A percentile compares a stretch with the other conserved stretches of the same genome.
Conservation (phyloP, 108 stramenopile species). For the Cyclotella sp. region DNA sequence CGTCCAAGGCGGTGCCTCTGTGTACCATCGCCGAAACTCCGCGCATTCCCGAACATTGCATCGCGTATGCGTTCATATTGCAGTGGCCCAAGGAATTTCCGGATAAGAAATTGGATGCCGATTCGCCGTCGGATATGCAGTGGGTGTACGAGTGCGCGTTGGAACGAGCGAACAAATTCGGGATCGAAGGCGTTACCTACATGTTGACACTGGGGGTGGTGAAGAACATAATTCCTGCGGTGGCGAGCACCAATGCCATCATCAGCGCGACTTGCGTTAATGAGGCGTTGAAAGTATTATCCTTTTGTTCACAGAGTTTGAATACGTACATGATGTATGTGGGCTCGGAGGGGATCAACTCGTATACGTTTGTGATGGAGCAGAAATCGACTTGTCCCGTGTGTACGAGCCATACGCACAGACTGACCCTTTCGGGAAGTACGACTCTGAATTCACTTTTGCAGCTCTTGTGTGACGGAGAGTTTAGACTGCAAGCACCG, state of each 20-base stretch:
- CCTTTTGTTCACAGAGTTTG: conserved; percentile 90
- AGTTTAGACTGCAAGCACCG: conserved; percentile 86
- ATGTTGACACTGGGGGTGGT: conserved; percentile 98
- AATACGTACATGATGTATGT: conserved; percentile 98
- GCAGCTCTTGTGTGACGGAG: conserved; percentile 74
- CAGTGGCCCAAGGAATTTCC: conserved; percentile 95
- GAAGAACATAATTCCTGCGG: conserved; percentile 99
- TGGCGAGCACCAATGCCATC: conserved; percentile 99
- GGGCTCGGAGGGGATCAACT: conserved; percentile 86
- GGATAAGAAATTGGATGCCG: conserved; percentile 93
- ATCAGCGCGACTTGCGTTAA: conserved; percentile 94
- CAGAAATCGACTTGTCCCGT: conserved; percentile 91
- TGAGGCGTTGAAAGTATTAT: conserved; percentile 95
- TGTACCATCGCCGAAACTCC: conserved; percentile 99
- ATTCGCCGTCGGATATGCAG: conserved; percentile 92
- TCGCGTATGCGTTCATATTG: conserved; percentile 94
- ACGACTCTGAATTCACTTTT: conserved; percentile 81
- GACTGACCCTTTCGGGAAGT: conserved; percentile 53
- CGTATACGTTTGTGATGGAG: conserved; percentile 92
- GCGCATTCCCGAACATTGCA: conserved; percentile 98
- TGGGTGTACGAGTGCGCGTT: conserved; percentile 94
- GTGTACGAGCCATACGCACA: conserved; percentile 69
- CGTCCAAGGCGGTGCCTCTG: conserved; percentile 90
- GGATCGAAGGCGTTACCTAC: conserved; percentile 89
- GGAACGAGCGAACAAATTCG: conserved; percentile 87